Base-by-base conservation (phyloP, 2,329 filamentous ascomycete species). In the Penicillium sp. region DNA sequence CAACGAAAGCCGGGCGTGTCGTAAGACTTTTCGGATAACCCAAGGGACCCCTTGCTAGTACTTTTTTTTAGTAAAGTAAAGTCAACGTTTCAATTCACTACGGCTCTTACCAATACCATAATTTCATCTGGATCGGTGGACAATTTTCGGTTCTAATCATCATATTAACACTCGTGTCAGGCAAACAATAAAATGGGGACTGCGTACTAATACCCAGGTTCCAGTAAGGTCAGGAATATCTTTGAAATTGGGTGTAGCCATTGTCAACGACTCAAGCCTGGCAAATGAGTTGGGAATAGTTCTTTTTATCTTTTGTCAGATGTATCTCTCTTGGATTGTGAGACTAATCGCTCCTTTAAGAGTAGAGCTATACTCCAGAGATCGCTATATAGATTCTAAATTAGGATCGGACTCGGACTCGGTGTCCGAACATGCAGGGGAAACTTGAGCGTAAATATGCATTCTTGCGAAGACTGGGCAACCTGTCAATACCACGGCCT, bases 31-130 rank as follows among this genome's bases (percentile, higher is more conserved):
- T 19, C 62, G 48, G 28, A 61, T 53, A 8, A 63, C 14, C 57
- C 57, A 61, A 11, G 59, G 61, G 5, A 63, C 61, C 2, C 57
- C 58, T 61, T 64, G 62, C 62, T 64, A 38, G 25, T 46, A 16
- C 36, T 9, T 17, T 5, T 9, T 17, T 5, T 60, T 37, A 56
- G 55, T 11, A 35, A 26, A 14, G 2, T 4, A 3, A 8, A 1
- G 5, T 16, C 12, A 28, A 5, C 1, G 19, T 17, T 5, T 35
- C 3, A 11, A 16, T 19, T 12, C 10, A 9, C 5, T 1, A 16
- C 16, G 7, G 2, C 26, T 10, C 50, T 31, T 63, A 61, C 60
- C 57, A 63, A 17, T 8, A 42, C 47, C 26, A 64, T 60, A 1
- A 64, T 43, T 6, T 51, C 43, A 43, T 63, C 62, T 5, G 61